Conservation (phyloP, 768 basidiomycete genomes). For the Leccinum subtestaceum region DNA sequence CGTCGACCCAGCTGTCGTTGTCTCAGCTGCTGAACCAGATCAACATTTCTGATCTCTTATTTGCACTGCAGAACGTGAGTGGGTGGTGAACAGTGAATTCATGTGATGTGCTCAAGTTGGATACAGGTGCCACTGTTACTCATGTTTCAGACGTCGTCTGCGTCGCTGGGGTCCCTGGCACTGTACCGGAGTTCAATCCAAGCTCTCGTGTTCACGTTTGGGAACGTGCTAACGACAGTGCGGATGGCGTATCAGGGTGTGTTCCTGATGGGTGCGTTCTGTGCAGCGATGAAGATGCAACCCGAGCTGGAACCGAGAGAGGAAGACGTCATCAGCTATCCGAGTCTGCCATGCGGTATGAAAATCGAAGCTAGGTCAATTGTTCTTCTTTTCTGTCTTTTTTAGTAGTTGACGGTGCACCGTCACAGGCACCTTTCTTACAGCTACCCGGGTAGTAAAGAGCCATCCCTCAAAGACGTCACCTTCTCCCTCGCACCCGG, state of each 20-base stretch:
- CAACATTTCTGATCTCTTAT: slow-evolving; percentile 62
- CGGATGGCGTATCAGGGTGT: slow-evolving; percentile 82
- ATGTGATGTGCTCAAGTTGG: not conserved
- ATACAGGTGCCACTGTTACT: slow-evolving; percentile 71
- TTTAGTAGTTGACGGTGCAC: slow-evolving; percentile 4
- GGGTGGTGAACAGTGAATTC: not conserved
- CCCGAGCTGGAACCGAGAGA: slow-evolving; percentile 63
- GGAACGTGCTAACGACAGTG: slow-evolving; percentile 58
- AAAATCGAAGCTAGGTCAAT: slow-evolving; percentile 60
- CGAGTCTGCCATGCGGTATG: slow-evolving; percentile 52
- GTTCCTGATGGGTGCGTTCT: slow-evolving; percentile 85
- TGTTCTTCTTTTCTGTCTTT: not conserved
- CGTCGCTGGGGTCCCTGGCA: slow-evolving; percentile 78
- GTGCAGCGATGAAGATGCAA: slow-evolving; percentile 68
- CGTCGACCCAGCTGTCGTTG: slow-evolving; percentile 37
- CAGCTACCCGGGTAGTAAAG: slow-evolving; percentile 72
- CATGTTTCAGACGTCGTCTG: slow-evolving; percentile 65
- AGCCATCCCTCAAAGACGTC: slow-evolving; percentile 67
- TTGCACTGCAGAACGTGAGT: slow-evolving; percentile 69
- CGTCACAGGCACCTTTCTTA: slow-evolving; percentile 58
- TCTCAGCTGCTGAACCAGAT: slow-evolving; percentile 51
- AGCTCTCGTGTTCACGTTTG: slow-evolving; percentile 62
- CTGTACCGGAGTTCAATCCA: slow-evolving; percentile 79
- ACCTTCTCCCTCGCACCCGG: slow-evolving; percentile 70
- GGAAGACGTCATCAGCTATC: slow-evolving; percentile 50